phyloP scores from a whole-genome alignment of 116 monocot species.

The Zostera marina region DNA sequence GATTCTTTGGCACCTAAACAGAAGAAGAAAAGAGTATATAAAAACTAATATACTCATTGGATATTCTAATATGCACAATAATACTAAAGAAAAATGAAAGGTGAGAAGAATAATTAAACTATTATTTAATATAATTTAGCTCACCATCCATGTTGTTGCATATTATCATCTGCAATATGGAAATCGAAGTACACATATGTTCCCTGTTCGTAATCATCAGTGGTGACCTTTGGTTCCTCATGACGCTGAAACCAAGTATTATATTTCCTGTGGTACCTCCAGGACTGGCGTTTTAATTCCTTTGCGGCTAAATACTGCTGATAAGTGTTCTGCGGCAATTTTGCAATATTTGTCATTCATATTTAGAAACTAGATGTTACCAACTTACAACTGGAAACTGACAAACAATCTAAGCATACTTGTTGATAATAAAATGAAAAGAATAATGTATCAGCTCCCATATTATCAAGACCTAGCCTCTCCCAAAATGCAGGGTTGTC shows the following conservation, averaged over 20 bases:
- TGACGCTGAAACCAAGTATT: conserved; percentile 99
- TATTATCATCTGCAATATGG: conserved; percentile 60
- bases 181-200: conserved; percentile 98
- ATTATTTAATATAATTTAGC: not conserved
- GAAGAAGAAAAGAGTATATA: not conserved
- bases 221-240: conserved; percentile 88
- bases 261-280: conserved; percentile 92
- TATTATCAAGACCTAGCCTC: conserved; percentile 46
- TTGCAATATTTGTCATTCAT: conserved; percentile 1
- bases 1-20: conserved; percentile 59
- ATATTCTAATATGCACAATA: no score
- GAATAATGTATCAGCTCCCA: conserved; percentile 68
- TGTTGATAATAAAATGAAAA: conserved; percentile 99
- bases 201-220: conserved; percentile 86
- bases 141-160: conserved; percentile 78
- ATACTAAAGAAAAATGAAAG: no score
- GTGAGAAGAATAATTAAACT: no score
- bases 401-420: conserved; percentile 19
- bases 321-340: conserved; percentile 63
- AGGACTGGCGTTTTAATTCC: conserved; percentile 86
- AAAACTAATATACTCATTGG: not conserved
- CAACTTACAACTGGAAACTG: not conserved
- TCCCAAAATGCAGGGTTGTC: conserved; percentile 94
- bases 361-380: not conserved
- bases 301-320: conserved; percentile 94